Evolutionary conservation across 2,329 filamentous ascomycete species (phyloP).

Genomic region (Colletotrichum australisinense): DNA sequence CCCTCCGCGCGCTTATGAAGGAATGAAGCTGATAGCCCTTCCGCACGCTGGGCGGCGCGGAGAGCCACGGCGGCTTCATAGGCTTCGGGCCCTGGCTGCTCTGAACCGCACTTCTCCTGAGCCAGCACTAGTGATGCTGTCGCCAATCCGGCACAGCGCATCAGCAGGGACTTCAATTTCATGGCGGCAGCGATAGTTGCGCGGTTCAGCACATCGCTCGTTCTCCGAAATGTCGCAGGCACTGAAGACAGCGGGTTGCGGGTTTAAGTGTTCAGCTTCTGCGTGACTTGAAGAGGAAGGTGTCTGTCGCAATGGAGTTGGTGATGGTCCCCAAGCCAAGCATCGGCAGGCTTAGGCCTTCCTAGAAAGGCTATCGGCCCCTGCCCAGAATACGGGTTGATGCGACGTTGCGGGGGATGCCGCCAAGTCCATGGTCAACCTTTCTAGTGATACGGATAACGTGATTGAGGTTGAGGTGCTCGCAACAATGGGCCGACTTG

Average conservation of each 20-base stretch:
- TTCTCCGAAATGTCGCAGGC: background rate
- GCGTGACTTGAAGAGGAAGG: constrained; percentile 15
- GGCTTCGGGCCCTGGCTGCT: background rate
- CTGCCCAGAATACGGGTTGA: background rate
- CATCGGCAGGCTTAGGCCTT: background rate
- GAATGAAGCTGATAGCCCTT: background rate
- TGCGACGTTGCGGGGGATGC: background rate
- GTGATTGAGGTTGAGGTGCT: background rate
- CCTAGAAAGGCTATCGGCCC: background rate
- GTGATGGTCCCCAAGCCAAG: background rate
- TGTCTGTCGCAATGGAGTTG: constrained; percentile 13
- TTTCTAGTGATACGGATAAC: background rate
- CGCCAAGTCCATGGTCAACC: background rate
- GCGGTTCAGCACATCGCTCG: too few relatives aligned
- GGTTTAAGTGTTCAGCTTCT: background rate
- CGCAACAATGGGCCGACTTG: background rate
- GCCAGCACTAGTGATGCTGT: background rate
- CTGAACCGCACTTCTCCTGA: constrained; percentile 1
- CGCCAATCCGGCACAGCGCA: background rate
- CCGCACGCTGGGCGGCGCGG: background rate
- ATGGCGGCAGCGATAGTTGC: background rate
- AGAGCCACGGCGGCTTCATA: background rate
- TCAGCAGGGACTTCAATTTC: background rate
- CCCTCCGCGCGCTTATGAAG: constrained; percentile 3
- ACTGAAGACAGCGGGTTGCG: background rate